Base-by-base conservation (phyloP, 2,329 filamentous ascomycete species). In the Penicillium paneum region DNA sequence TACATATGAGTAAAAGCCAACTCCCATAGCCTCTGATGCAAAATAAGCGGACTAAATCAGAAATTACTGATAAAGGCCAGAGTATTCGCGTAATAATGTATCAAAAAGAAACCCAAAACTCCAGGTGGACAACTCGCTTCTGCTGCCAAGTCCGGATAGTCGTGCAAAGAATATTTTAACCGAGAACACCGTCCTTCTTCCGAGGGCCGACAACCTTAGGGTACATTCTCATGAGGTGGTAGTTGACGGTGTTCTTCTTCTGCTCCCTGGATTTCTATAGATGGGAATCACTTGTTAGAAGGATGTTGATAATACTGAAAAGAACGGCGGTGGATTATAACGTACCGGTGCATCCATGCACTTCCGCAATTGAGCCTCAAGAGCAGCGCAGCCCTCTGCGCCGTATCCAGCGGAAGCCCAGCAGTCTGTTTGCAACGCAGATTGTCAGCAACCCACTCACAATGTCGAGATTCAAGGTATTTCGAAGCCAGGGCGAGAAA, bases 221-320 rank as follows among this genome's bases (percentile, higher is more conserved):
- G 66, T 88, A 89, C 78, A 89, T 83, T 67, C 94, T 84, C 62
- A 83, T 83, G 40, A 97, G 79, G 72, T 97, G 92, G 80, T 92
- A 92, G 77, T 97, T 97, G 83, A 97, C 91, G 61, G 83, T 85
- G 73, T 86, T 93, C 78, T 87, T 90, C 71, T 84, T 83, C 61
- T 75, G 72, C 52, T 76, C 73, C 60, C 74, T 73, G 44, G 81
- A 74, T 80, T 79, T 83, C 84, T 87, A 69, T 4, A 36, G 43
- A 39, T 57, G 49, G 51, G 45, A 29, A n/a, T 10, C 31, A 21
- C n/a, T 36, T 7, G 31, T 46, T 49, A 44, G 48, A 34, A 44
- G 24, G 12, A 15, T 42, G 28, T 28, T 8, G 36, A 49, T 0
- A 15, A 17, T 19, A 10, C 13, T 5, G 12, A 44, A n/a, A 41